phyloP scores from a whole-genome alignment of 371 early-diverging fungal species.

The Enteropsectra breve region DNA sequence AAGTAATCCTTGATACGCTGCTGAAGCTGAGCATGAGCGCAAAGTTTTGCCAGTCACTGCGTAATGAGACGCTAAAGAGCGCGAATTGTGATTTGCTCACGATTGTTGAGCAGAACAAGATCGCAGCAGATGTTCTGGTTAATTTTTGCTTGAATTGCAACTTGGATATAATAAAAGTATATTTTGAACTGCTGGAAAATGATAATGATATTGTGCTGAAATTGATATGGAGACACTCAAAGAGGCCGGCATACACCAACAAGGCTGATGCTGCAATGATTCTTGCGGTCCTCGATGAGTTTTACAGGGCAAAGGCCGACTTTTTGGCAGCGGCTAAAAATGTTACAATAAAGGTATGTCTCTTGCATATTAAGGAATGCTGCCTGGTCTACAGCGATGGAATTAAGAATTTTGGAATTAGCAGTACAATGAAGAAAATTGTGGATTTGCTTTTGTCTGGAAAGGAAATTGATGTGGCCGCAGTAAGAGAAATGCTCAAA shows the following conservation, averaged over 20 bases:
- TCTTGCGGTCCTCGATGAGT: conserved; percentile 19
- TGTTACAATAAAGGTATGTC: conserved; percentile 18
- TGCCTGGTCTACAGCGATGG: conserved; percentile 9
- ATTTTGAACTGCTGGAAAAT: conserved; percentile 31
- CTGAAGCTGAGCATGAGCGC: conserved; percentile 28
- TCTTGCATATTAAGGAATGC: conserved; percentile 28
- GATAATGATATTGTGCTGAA: conserved; percentile 49
- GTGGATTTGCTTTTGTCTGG: conserved; percentile 15
- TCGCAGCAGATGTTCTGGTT: conserved; percentile 44
- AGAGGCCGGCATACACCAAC: conserved; percentile 17
- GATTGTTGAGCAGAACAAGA: conserved; percentile 19
- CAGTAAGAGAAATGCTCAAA: conserved; percentile 15
- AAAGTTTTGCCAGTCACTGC: conserved; percentile 29
- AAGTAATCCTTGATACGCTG: conserved; percentile 19
- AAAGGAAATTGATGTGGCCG: conserved; percentile 8
- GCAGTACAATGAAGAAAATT: background rate
- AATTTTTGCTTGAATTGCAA: conserved; percentile 44
- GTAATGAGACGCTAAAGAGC: conserved; percentile 33
- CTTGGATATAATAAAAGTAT: conserved; percentile 22
- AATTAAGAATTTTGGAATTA: background rate
- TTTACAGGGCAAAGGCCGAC: conserved; percentile 8
- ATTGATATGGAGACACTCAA: conserved; percentile 59
- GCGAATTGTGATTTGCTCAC: conserved; percentile 29
- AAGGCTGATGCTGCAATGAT: conserved; percentile 29
- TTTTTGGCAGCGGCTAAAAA: background rate